Evolutionary conservation across 495 filamentous ascomycete genomes (phyloP).

Genomic region (Penicillium paxilli): DNA sequence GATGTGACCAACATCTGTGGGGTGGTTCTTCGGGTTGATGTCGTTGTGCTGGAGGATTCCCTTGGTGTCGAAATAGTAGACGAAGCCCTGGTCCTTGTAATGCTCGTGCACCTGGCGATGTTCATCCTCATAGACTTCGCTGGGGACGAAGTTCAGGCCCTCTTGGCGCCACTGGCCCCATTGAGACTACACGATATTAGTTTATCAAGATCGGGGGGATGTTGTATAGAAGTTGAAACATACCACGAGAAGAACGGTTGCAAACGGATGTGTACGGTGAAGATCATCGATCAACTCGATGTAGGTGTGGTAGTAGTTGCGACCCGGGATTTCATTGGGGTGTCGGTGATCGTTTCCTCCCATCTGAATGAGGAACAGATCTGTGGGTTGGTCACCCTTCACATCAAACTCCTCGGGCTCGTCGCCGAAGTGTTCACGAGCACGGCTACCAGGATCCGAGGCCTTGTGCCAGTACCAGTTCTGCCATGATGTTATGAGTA

Average conservation of each 20-base stretch:
- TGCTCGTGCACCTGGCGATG: conserved; percentile 54
- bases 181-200: conserved; percentile 46
- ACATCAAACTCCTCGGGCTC: conserved; percentile 63
- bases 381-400: conserved; percentile 55
- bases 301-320: conserved; percentile 56
- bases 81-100: conserved; percentile 58
- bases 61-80: conserved; percentile 68
- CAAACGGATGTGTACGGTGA: conserved; percentile 60
- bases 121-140: conserved; percentile 50
- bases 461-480: conserved; percentile 67
- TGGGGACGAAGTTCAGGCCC: conserved; percentile 55
- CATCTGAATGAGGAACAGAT: conserved; percentile 67
- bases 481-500: conserved; percentile 24
- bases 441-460: conserved; percentile 57
- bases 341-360: conserved; percentile 67
- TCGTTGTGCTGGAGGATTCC: conserved; percentile 72
- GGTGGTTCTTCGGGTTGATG: conserved; percentile 62
- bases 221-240: conserved; percentile 3
- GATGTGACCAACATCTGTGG: conserved; percentile 66
- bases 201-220: not conserved
- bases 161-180: conserved; percentile 58
- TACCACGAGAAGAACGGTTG: conserved; percentile 65
- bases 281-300: conserved; percentile 60
- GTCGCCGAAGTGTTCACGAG: conserved; percentile 49
- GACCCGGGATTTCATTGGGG: conserved; percentile 56